These are phyloP conservation scores for Purpureocillium takamizusanense DNA, from an alignment of 2,329 filamentous ascomycete genomes.

Conservation along the genomic window DNA sequence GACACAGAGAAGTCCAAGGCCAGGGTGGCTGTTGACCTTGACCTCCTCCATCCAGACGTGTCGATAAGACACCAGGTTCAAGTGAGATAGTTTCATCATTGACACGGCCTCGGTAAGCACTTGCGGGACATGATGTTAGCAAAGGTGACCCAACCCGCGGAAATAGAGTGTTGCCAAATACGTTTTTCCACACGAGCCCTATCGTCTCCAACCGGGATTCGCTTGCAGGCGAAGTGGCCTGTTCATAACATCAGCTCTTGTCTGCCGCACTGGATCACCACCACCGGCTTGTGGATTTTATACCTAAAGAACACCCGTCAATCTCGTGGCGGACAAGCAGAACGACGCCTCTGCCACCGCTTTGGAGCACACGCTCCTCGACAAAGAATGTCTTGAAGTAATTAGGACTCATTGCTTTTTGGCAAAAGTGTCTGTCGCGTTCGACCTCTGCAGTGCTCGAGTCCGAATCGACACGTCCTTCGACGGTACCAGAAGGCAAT, in stretches of 20 bases:
- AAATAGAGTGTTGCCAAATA: too few species aligned
- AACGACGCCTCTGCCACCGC: slow-evolving; percentile 90
- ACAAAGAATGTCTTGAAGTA: slow-evolving; percentile 93
- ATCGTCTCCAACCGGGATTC: slow-evolving; percentile 90
- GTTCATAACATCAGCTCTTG: too few species aligned
- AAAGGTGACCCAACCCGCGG: too few species aligned
- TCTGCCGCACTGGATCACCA: too few species aligned
- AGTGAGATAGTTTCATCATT: slow-evolving; percentile 82
- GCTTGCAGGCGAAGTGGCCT: slow-evolving; percentile 95
- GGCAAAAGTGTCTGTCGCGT: too few species aligned
- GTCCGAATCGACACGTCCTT: too few species aligned
- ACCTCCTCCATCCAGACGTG: slow-evolving; percentile 96
- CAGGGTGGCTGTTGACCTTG: slow-evolving; percentile 74
- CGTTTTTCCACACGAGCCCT: slow-evolving; percentile 95
- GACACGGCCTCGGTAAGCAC: slow-evolving; percentile 87
- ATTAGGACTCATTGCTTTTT: too few species aligned
- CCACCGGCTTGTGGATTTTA: too few species aligned
- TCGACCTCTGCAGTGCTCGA: too few species aligned
- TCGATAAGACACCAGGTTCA: slow-evolving; percentile 91
- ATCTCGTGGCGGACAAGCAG: slow-evolving; percentile 88
- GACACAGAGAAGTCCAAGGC: slow-evolving; percentile 84
- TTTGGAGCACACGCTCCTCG: slow-evolving; percentile 76
- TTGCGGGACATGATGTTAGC: too few species aligned
- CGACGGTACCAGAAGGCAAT: too few species aligned
- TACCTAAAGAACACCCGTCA: slow-evolving; percentile 77